Evolutionary conservation across 768 basidiomycete genomes (phyloP).

Genomic region (Russula sp.): DNA sequence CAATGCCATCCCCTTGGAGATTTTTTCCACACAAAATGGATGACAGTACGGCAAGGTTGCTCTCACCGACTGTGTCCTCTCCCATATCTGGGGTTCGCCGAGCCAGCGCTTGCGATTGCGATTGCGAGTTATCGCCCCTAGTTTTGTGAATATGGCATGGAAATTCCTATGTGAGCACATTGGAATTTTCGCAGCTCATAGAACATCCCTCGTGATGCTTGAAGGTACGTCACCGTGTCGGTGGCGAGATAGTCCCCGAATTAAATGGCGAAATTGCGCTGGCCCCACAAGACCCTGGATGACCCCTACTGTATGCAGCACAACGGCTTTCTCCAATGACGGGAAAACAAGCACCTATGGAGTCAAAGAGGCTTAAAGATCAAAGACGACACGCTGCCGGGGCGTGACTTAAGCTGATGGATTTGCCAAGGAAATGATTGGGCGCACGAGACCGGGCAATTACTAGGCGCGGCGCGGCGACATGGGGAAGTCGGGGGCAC

Average conservation of each 20-base stretch:
- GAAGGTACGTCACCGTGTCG: not conserved
- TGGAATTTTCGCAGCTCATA: not conserved
- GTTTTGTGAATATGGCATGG: not conserved
- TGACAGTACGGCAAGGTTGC: not conserved
- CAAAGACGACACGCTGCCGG: not conserved
- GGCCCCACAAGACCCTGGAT: not conserved
- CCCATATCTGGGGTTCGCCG: not conserved
- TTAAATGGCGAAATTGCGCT: not conserved
- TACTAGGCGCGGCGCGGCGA: not conserved
- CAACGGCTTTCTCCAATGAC: not conserved
- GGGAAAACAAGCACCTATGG: not conserved
- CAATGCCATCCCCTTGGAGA: slow-evolving; percentile 7
- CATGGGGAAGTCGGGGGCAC: not conserved
- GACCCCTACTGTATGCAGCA: not conserved
- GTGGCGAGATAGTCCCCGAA: not conserved
- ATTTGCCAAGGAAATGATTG: not conserved
- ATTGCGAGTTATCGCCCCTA: not conserved
- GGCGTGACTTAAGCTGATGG: not conserved
- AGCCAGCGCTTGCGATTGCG: not conserved
- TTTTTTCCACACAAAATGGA: not conserved
- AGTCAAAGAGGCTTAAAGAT: not conserved
- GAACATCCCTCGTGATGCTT: slow-evolving; percentile 1
- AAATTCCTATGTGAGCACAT: not conserved
- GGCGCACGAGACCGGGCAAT: not conserved
- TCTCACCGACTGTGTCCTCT: not conserved